Base-by-base conservation (phyloP, 306 rosid species). In the Lathyrus aphaca region DNA sequence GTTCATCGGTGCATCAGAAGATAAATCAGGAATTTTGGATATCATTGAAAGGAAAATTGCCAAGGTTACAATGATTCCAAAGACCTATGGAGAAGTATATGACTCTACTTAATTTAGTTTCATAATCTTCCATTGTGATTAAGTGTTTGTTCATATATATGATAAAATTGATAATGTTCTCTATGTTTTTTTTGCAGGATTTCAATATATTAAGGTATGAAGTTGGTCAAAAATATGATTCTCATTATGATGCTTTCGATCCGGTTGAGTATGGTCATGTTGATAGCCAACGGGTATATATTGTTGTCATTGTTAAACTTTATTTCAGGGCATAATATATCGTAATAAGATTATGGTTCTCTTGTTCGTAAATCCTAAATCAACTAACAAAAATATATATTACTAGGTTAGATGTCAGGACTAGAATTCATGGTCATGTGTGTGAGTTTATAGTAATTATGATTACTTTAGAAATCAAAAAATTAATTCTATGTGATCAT, bases 221-320 rank as follows among this genome's bases (percentile, higher is more conserved):
- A 73, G 44, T 82, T 66, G 87, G 87, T 64, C 92, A 87, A 79
- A 87, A 84, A 54, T 87, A 87, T 67, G 84, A 82, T 74, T 83
- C 89, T 55, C 89, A 87, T 66, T 84, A 87, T 71, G 87, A 87
- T 46, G 86, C 87, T 3, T 87, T 84, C 78, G 51, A 80, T 60
- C 83, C 86, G 1, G 38, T 56, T 14, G 89, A 84, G 56, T 87
- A 84, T 70, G 89, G 87, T 4, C 65, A 73, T 37, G 74, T 84
- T 66, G 50, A 70, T 49, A 87, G 86, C 79, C 89, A 87, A 80
- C 80, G 89, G 85, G 92, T 87, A 84, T 40, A 35, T 35, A 35
- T 8, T 35, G 0, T 7, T 10, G 0, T 35, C 39, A 35, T 6
- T 35, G 38, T 35, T 35, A 35, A 7, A 7, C 7, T 35, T 35